These are phyloP conservation scores for Mycena venus DNA, from an alignment of 768 basidiomycete genomes.

Conservation along the genomic window DNA sequence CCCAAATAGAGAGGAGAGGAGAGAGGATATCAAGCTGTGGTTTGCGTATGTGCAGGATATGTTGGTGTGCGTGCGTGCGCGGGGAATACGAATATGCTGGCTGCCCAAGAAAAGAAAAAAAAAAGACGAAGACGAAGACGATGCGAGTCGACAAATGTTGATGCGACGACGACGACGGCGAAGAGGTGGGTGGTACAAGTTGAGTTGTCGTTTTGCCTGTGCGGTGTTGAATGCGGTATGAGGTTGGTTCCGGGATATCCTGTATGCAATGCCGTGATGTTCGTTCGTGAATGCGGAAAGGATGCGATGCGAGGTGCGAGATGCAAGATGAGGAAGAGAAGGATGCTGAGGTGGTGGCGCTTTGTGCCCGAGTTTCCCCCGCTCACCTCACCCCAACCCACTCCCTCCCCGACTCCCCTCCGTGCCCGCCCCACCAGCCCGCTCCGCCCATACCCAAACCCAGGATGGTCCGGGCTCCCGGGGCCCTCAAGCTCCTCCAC, in stretches of 20 bases:
- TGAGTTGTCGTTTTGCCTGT: constrained; percentile 3
- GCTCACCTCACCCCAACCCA: constrained; percentile 3
- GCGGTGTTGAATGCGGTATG: background rate
- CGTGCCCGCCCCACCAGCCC: constrained; percentile 66
- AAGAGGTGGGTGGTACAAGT: background rate
- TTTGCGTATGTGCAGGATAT: too few relatives aligned
- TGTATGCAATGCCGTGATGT: background rate
- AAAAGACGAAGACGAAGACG: background rate
- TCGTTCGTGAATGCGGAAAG: background rate
- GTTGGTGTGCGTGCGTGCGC: background rate
- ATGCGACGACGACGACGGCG: background rate
- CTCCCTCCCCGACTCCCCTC: background rate
- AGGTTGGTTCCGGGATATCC: too few relatives aligned
- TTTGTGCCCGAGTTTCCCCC: background rate
- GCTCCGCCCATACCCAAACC: constrained; percentile 75
- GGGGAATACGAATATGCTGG: background rate
- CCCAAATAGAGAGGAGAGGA: too few relatives aligned
- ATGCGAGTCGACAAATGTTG: too few relatives aligned
- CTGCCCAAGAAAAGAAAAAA: background rate
- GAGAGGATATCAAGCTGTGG: too few relatives aligned
- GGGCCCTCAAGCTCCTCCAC: constrained; percentile 66
- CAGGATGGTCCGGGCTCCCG: constrained; percentile 65
- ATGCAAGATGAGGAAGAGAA: background rate
- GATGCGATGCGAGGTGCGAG: background rate
- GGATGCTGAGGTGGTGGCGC: background rate